Percentiles rank a stretch among this genome's conserved stretches.
Evolutionary conservation across 495 filamentous ascomycete genomes (phyloP).

Genomic region (Polyplosphaeria fusca): DNA sequence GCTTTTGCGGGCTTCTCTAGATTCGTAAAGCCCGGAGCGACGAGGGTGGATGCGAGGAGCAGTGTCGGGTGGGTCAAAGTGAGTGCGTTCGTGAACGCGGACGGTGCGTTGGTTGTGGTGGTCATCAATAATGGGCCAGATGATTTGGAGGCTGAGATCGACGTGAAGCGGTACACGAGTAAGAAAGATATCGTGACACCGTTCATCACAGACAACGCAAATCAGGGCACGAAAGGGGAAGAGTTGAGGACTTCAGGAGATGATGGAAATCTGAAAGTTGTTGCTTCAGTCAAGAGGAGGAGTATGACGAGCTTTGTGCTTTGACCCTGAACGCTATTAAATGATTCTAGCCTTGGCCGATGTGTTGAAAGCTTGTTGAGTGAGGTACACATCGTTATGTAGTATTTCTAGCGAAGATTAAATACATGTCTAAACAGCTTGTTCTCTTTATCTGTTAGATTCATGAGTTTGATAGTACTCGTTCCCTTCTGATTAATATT

Average conservation of each 20-base stretch:
- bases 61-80: constrained; percentile 39
- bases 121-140: constrained; percentile 46
- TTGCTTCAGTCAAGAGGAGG: neutral
- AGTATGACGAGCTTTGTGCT: constrained; percentile 19
- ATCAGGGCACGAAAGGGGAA: constrained; percentile 5
- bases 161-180: neutral
- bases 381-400: too few relatives aligned
- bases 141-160: neutral
- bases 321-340: too few relatives aligned
- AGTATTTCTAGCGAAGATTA: too few relatives aligned
- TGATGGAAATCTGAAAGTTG: neutral
- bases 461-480: constrained; percentile 32
- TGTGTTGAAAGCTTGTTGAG: too few relatives aligned
- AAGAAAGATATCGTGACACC: neutral
- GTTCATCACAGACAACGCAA: constrained; percentile 12
- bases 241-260: neutral
- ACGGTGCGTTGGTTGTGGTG: constrained; percentile 46
- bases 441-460: constrained; percentile 41
- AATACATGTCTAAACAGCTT: constrained; percentile 38
- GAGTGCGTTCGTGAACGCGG: constrained; percentile 49
- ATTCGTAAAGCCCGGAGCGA: constrained; percentile 49
- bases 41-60: constrained; percentile 43
- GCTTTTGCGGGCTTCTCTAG: constrained; percentile 50
- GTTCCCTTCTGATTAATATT: constrained; percentile 3
- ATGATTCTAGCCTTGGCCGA: too few relatives aligned